Evolutionary conservation across 139 green algal species (phyloP).

Genomic region (Pseudopediastrum boryanum): DNA sequence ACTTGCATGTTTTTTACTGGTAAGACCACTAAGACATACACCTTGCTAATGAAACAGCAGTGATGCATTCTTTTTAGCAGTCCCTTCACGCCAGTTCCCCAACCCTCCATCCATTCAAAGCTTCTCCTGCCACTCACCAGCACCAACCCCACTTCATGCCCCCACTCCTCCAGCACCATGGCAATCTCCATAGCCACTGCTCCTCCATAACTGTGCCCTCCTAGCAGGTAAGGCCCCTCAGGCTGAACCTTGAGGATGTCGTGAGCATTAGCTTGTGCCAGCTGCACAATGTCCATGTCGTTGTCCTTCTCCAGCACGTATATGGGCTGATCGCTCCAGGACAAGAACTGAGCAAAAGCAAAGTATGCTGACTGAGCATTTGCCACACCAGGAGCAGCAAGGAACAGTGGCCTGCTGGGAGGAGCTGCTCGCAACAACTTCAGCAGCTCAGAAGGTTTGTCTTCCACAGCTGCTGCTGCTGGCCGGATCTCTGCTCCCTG

Average conservation of each 20-base stretch:
- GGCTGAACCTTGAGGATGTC: constrained; percentile 83
- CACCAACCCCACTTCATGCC: constrained; percentile 79
- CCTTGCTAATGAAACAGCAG: too few relatives aligned
- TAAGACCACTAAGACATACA: neutral
- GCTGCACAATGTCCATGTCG: constrained; percentile 73
- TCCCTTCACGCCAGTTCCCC: neutral
- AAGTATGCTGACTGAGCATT: constrained; percentile 86
- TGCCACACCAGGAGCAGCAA: constrained; percentile 87
- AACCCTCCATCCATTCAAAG: neutral
- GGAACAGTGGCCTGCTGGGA: constrained; percentile 73
- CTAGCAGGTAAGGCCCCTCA: constrained; percentile 83
- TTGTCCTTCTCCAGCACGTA: constrained; percentile 95
- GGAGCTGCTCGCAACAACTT: constrained; percentile 69
- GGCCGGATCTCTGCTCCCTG: constrained; percentile 2
- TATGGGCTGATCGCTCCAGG: constrained; percentile 83
- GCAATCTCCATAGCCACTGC: constrained; percentile 83
- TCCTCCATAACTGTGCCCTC: constrained; percentile 88
- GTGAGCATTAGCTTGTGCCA: constrained; percentile 71
- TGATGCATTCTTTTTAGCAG: neutral
- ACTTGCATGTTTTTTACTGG: neutral
- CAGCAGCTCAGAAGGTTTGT: constrained; percentile 66
- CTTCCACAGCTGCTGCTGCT: constrained; percentile 2
- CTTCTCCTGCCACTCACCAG: constrained; percentile 55
- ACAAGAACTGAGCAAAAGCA: constrained; percentile 38
- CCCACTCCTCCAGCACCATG: constrained; percentile 81